Evolutionary conservation across 2,329 filamentous ascomycete genomes (phyloP), one percentile per base, ranked within the genome.

Genomic region (Beauveria brongniartii): DNA sequence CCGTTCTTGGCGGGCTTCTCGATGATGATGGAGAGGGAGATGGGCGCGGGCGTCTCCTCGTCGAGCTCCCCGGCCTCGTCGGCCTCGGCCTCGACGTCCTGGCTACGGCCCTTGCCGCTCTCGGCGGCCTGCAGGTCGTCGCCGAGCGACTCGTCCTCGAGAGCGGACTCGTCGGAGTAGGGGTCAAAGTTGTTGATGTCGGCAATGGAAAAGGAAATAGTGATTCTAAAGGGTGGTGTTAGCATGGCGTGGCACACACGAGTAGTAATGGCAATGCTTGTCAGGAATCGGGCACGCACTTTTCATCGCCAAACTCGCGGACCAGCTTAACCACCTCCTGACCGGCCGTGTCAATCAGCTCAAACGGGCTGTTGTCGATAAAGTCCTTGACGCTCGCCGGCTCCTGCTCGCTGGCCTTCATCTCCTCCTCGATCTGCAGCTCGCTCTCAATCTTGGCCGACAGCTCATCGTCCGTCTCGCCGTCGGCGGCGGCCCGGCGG

Each of bases 311-410:
- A 70, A 90, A 93, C 65, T 84, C 88, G 70, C 92, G 89, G 63
- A 86, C 89, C 66, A 99, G 82, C 70, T 89, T 82, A 67, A 99
- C 90, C 68, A 96, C 91, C 78, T 97, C 90, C 74, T 91, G 84
- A 64, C 94, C 94, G 30, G 88, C 81, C 37, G 82, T 85, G 75
- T 99, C 94, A 70, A 90, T 80, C 64, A 94, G 82, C 81, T 93
- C 82, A 75, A 92, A 99, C 46, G 88, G 83, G 71, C 88, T 87
- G 78, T 91, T 93, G 71, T 93, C 86, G 53, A 97, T 77, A 76
- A 95, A 97, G 73, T 94, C 90, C 77, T 91, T 88, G 74, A 97
- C 84, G 73, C 87, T 90, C 65, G 86, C 82, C 46, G 91, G 88
- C 66, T 89, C 77, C 65, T 89, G 83, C 69, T 90, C 85, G 64